Percentiles rank a stretch among this genome's conserved stretches.
These are phyloP conservation scores for Colletotrichum sp. DNA, from an alignment of 2,329 filamentous ascomycete genomes.

Conservation along the genomic window DNA sequence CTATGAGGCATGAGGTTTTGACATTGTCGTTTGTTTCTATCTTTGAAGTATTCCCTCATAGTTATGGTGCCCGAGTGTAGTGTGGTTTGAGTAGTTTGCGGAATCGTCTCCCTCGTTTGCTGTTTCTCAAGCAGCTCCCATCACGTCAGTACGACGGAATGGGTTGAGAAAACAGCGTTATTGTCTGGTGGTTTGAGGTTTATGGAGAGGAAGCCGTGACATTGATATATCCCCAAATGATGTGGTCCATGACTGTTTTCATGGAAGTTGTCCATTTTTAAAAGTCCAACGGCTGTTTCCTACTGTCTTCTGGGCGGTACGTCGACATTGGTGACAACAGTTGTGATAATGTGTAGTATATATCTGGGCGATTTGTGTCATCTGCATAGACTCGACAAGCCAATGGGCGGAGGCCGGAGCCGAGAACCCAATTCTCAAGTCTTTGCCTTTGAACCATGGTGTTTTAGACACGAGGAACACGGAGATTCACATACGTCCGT, in stretches of 20 bases:
- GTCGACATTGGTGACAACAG: rapidly evolving
- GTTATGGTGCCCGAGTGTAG: rapidly evolving
- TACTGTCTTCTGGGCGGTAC: not conserved
- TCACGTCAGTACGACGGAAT: too few species aligned
- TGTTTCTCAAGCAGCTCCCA: too few species aligned
- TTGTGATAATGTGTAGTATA: not conserved
- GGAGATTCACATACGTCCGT: too few species aligned
- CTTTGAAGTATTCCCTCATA: not conserved
- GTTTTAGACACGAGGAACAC: not conserved
- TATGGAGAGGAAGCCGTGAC: not conserved
- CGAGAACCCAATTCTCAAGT: too few species aligned
- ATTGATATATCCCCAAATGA: not conserved
- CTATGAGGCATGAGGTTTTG: not conserved
- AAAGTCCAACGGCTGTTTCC: not conserved
- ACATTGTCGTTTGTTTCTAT: not conserved
- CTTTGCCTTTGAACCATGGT: not conserved
- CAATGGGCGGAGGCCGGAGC: too few species aligned
- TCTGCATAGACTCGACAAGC: not conserved
- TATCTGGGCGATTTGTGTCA: not conserved
- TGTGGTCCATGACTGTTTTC: not conserved
- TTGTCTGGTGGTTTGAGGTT: not conserved
- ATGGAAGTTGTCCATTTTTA: not conserved
- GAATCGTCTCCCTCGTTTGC: not conserved
- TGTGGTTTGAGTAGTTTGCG: not conserved
- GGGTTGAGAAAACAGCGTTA: too few species aligned